These are phyloP conservation scores for Alternaria metachromatica DNA, from an alignment of 2,329 filamentous ascomycete genomes.

Conservation along the genomic window DNA sequence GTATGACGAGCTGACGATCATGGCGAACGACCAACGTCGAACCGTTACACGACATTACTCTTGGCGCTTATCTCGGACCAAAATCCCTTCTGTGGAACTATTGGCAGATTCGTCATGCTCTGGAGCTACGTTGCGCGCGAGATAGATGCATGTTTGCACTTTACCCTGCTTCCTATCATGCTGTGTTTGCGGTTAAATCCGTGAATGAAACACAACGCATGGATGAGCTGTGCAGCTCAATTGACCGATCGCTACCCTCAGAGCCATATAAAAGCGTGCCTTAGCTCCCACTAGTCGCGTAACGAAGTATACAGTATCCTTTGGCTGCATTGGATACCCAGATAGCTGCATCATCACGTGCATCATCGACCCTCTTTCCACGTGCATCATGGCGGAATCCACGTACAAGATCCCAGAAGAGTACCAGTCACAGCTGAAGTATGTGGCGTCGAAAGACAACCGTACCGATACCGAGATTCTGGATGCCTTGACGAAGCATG, in stretches of 20 bases:
- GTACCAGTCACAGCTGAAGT: slow-evolving; percentile 20
- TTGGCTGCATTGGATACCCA: no score
- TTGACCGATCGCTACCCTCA: not conserved
- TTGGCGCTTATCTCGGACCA: not conserved
- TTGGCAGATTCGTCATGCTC: not conserved
- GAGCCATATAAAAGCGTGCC: not conserved
- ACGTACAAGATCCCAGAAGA: slow-evolving; percentile 18
- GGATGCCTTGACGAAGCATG: slow-evolving; percentile 15
- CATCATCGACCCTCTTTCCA: not conserved
- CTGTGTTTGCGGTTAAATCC: not conserved
- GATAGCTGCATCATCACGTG: not conserved
- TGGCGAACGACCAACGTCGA: not conserved
- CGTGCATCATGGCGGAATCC: slow-evolving; percentile 1
- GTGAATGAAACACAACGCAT: not conserved
- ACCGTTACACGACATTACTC: not conserved
- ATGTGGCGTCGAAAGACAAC: slow-evolving; percentile 22
- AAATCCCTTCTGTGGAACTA: not conserved
- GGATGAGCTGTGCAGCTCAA: not conserved
- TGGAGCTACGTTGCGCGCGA: not conserved
- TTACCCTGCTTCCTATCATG: not conserved
- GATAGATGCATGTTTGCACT: not conserved
- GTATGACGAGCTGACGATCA: not conserved
- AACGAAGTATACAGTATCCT: no score
- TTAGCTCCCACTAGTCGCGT: not conserved
- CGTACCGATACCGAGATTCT: slow-evolving; percentile 31